Evolutionary conservation across 2,329 filamentous ascomycete genomes (phyloP).

Genomic region (Verticillium zaregamsianum): DNA sequence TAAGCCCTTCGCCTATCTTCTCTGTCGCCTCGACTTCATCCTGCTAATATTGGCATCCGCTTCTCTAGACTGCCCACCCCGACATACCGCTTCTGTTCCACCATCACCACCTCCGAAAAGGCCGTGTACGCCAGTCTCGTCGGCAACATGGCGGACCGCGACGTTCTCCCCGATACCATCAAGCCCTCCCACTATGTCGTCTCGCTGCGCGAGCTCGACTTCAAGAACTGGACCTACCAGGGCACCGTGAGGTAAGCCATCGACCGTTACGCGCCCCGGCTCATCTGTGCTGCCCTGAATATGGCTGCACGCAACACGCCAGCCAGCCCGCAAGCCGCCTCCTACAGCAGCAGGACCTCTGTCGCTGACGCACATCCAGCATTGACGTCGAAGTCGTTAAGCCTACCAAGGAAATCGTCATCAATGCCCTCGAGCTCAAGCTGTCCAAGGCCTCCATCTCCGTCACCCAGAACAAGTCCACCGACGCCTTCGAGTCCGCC

Average conservation of each 20-base stretch:
- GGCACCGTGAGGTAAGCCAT: constrained; percentile 62
- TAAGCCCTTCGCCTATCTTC: not conserved
- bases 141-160: constrained; percentile 50
- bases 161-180: constrained; percentile 59
- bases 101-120: constrained; percentile 18
- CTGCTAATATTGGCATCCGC: not conserved
- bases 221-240: constrained; percentile 70
- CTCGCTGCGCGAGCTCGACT: constrained; percentile 78
- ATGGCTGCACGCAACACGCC: too few species aligned
- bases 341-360: not conserved
- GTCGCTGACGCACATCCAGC: constrained; percentile 28
- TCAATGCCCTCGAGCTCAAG: constrained; percentile 84
- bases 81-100: constrained; percentile 15
- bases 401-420: constrained; percentile 68
- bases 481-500: constrained; percentile 55
- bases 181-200: constrained; percentile 85
- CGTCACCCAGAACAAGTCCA: constrained; percentile 52
- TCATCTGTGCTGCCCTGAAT: not conserved
- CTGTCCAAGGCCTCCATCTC: constrained; percentile 62
- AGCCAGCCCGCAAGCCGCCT: too few species aligned
- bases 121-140: constrained; percentile 18
- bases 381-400: constrained; percentile 73
- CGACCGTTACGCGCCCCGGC: not conserved
- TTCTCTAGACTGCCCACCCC: not conserved
- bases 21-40: constrained; percentile 2